Evolutionary conservation across 805 yeast species (phyloP), one percentile per base, ranked within the genome.

Genomic region (Wickerhamomyces bovis): DNA sequence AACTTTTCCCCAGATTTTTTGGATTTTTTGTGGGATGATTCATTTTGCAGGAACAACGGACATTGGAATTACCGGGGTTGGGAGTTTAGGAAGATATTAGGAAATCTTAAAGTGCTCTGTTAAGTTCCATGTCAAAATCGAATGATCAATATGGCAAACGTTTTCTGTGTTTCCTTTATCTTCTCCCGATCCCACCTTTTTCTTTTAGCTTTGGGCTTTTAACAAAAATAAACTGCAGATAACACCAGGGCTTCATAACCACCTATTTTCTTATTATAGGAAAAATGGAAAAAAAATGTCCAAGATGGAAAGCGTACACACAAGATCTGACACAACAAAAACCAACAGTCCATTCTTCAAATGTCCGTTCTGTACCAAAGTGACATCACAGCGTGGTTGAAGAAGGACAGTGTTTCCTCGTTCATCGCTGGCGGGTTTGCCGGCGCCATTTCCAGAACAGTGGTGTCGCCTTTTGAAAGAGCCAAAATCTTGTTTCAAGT

Each of bases 381-480:
- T 38, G 31, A 30, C n/a, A 10, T 23, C 9, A 36, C 11, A 36
- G n/a, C 39, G 15, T 50, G 53, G 53, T 26, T 65, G 3, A 73
- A 73, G 48, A 63, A 65, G 19, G 85, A 80, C 45, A 73, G 81
- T 16, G 76, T 77, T 28, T 73, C 89, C 2, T 79, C 89, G 4
- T 73, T 85, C 35, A 48, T 84, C 9, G 76, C 87, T 6, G 95
- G 95, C 15, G 94, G 94, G 7, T 57, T 81, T 9, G 92, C 83
- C 2, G 95, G 95, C 16, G 89, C 89, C 0, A 70, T 84, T 0
- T 86, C 96, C 2, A 72, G 98, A 45, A 92, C 98, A 0, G 88
- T 85, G 1, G 97, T 90, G 6, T 87, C 97, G 12, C 99, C 99
- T 1, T 81, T 92, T 66, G 99, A 92, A 64, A 72, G 99, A 55